phyloP scores from a whole-genome alignment of 768 basidiomycete genomes.

The Phlebiopsis flavidoalba region DNA sequence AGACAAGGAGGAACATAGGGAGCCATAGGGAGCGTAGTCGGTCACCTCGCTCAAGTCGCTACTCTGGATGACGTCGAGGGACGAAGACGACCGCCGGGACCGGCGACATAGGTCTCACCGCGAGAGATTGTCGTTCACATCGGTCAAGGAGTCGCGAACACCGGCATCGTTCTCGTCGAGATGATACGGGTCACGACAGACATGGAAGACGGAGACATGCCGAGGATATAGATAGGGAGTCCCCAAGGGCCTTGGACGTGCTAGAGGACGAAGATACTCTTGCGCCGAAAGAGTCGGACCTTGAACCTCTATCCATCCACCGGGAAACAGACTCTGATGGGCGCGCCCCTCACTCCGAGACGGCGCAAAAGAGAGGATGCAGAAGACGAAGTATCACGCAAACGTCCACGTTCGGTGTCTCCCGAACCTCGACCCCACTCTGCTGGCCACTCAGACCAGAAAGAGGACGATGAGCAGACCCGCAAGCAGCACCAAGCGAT shows the following conservation, averaged over 20 bases:
- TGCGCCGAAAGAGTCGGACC: not conserved
- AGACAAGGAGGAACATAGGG: no score
- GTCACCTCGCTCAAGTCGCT: not conserved
- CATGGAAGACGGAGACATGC: not conserved
- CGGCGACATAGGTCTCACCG: not conserved
- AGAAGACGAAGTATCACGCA: not conserved
- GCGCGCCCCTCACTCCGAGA: not conserved
- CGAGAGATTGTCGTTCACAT: not conserved
- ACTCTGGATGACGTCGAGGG: not conserved
- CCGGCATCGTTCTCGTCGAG: not conserved
- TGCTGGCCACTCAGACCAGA: not conserved
- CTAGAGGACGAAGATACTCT: not conserved
- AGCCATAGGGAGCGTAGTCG: conserved; percentile 1
- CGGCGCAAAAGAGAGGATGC: not conserved
- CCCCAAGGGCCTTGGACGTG: not conserved
- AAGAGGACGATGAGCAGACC: not conserved
- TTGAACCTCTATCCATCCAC: not conserved
- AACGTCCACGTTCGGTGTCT: not conserved
- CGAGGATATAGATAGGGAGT: not conserved
- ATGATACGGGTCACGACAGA: not conserved
- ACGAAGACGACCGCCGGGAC: not conserved
- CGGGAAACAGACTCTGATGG: not conserved
- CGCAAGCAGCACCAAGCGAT: not conserved
- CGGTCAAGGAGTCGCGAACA: conserved; percentile 5
- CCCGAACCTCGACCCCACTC: not conserved